Percentiles rank a stretch among this genome's conserved stretches.
Evolutionary conservation across 805 yeast species (phyloP).

Genomic region (Teunomyces tritomae): DNA sequence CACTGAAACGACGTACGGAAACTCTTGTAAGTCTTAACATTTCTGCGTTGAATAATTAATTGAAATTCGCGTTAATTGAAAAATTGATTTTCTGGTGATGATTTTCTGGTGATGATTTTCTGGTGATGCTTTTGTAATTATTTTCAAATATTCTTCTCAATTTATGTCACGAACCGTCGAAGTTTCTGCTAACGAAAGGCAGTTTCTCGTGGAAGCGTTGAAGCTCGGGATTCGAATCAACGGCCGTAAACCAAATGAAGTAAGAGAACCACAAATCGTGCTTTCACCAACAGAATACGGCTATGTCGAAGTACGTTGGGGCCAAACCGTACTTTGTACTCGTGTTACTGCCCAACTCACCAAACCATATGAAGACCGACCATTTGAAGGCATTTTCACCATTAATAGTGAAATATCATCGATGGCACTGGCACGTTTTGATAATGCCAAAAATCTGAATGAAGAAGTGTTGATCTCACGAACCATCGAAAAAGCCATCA

Average conservation of each 20-base stretch:
- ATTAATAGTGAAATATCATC: conserved; percentile 86
- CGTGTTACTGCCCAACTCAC: conserved; percentile 73
- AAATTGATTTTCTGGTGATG: too few species aligned
- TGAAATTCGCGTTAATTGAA: too few species aligned
- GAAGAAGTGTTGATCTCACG: conserved; percentile 80
- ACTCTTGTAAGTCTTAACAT: background rate
- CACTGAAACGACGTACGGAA: background rate
- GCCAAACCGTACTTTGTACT: conserved; percentile 67
- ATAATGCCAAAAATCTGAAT: conserved; percentile 66
- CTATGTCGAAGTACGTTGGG: conserved; percentile 73
- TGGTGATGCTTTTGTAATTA: background rate
- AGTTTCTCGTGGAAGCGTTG: conserved; percentile 61
- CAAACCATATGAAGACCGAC: conserved; percentile 84
- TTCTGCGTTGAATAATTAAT: too few species aligned
- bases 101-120: background rate
- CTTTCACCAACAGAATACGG: conserved; percentile 74
- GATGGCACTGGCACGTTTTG: conserved; percentile 85
- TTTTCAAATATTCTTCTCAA: conserved; percentile 15
- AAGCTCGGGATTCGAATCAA: conserved; percentile 63
- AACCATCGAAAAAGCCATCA: conserved; percentile 85
- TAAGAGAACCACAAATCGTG: conserved; percentile 61
- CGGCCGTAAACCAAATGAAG: conserved; percentile 61
- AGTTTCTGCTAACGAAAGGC: conserved; percentile 60
- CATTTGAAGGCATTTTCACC: conserved; percentile 86
- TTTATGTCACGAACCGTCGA: conserved; percentile 61